Conservation (phyloP, 164 flowering plant genomes). For the Cinnamomum micranthum region DNA sequence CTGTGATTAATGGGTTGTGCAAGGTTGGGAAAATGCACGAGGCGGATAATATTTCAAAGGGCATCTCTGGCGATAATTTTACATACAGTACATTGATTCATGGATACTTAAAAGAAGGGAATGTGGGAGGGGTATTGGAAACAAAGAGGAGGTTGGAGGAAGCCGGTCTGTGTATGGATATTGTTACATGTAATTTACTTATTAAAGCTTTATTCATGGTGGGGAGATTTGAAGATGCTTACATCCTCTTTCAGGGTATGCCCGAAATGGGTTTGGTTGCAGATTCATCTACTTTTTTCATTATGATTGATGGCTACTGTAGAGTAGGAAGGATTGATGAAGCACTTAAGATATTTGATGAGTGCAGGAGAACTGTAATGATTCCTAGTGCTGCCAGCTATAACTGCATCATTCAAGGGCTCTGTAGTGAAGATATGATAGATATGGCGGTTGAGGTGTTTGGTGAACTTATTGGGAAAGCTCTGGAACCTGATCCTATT, state of each 20-base stretch:
- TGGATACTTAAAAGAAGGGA: conserved; percentile 51
- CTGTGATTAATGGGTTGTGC: conserved; percentile 69
- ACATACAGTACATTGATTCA: conserved; percentile 61
- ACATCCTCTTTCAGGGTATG: conserved; percentile 42
- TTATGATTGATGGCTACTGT: conserved; percentile 68
- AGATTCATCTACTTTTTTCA: conserved; percentile 53
- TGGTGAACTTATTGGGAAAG: conserved; percentile 42
- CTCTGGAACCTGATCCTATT: conserved; percentile 32
- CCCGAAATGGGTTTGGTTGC: conserved; percentile 43
- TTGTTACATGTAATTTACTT: conserved; percentile 58
- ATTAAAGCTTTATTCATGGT: conserved; percentile 71
- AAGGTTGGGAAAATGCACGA: conserved; percentile 53
- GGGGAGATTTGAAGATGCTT: conserved; percentile 60
- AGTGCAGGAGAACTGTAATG: conserved; percentile 32
- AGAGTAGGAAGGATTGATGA: conserved; percentile 51
- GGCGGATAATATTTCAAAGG: conserved; percentile 54
- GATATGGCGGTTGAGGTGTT: conserved; percentile 60
- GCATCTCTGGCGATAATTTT: conserved; percentile 42
- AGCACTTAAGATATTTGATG: conserved; percentile 74
- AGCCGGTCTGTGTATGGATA: conserved; percentile 52
- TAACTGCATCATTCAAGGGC: conserved; percentile 49
- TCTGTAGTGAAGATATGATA: conserved; percentile 52
- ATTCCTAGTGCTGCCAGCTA: conserved; percentile 39
- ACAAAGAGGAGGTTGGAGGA: conserved; percentile 52
- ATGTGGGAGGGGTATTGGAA: conserved; percentile 39